phyloP scores from a whole-genome alignment of 2,329 filamentous ascomycete genomes.

The Xylariales sp. region DNA sequence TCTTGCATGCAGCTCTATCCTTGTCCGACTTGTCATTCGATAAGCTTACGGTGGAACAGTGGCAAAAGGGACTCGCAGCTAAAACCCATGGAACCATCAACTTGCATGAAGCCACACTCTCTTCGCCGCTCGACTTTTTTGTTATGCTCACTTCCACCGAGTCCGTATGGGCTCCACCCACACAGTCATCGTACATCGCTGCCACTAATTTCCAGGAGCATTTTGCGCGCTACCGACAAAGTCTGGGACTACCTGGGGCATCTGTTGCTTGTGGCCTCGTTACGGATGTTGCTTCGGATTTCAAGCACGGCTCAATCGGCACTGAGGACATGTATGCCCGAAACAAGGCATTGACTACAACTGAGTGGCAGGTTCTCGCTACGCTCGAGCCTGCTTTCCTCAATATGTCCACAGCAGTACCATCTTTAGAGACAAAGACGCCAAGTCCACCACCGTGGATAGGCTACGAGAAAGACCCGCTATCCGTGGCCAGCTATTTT shows the following conservation, averaged over 20 bases:
- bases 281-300: conserved; percentile 5
- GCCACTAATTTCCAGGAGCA: conserved; percentile 26
- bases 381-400: conserved; percentile 19
- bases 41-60: conserved; percentile 17
- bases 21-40: background rate
- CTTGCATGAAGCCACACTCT: conserved; percentile 16
- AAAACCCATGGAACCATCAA: conserved; percentile 25
- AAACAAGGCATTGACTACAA: conserved; percentile 12
- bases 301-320: background rate
- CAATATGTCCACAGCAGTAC: too few species aligned
- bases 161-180: conserved; percentile 13
- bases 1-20: conserved; percentile 24
- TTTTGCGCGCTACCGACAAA: conserved; percentile 21
- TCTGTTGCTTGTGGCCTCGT: conserved; percentile 27
- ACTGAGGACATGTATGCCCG: conserved; percentile 11
- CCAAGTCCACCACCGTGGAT: conserved; percentile 6
- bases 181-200: conserved; percentile 26
- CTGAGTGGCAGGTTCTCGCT: conserved; percentile 15
- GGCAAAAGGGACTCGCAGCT: conserved; percentile 15
- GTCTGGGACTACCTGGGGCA: conserved; percentile 21
- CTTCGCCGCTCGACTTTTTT: conserved; percentile 21
- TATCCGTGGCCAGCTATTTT: conserved; percentile 16
- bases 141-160: conserved; percentile 14
- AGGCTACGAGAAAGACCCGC: conserved; percentile 14
- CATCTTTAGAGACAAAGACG: conserved; percentile 8